Evolutionary conservation across 2,329 filamentous ascomycete species (phyloP).

Genomic region (Echinosphaeria canescens): DNA sequence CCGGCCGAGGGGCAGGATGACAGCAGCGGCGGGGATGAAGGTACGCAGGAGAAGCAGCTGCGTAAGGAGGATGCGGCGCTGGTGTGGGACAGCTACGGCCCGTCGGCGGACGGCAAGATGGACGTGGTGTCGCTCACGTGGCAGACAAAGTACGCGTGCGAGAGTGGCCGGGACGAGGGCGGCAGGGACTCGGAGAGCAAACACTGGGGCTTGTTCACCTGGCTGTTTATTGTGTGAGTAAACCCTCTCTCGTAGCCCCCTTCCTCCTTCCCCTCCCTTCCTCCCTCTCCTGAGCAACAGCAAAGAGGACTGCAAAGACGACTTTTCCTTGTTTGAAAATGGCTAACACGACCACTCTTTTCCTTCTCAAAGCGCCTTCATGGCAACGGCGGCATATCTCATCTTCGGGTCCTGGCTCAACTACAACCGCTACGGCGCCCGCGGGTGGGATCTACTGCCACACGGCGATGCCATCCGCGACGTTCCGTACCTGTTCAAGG

Average conservation of each 20-base stretch:
- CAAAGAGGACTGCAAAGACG: too few species aligned
- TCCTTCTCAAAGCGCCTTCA: slow-evolving; percentile 73
- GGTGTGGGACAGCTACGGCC: slow-evolving; percentile 41
- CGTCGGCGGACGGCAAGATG: slow-evolving; percentile 11
- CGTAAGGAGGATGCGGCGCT: slow-evolving; percentile 39
- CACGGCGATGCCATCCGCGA: slow-evolving; percentile 87
- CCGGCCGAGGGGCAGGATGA: slow-evolving; percentile 10
- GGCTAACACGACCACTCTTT: slow-evolving; percentile 4
- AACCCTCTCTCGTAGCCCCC: not conserved
- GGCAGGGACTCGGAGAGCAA: slow-evolving; percentile 18
- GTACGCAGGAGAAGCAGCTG: slow-evolving; percentile 25
- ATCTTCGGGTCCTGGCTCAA: slow-evolving; percentile 98
- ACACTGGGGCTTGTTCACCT: slow-evolving; percentile 93
- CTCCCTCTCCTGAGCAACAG: too few species aligned
- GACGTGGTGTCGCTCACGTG: slow-evolving; percentile 1
- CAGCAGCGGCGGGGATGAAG: slow-evolving; percentile 15
- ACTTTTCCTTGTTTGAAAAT: slow-evolving; percentile 1
- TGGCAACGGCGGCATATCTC: slow-evolving; percentile 70
- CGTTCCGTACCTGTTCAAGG: slow-evolving; percentile 76
- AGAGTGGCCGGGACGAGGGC: slow-evolving; percentile 25
- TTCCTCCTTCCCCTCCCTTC: not conserved
- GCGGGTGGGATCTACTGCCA: slow-evolving; percentile 86
- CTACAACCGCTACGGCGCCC: slow-evolving; percentile 88
- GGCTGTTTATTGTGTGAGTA: slow-evolving; percentile 81
- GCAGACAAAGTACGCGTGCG: slow-evolving; percentile 51